These are phyloP conservation scores for Coemansia sp. DNA, from an alignment of 192 early-diverging fungal genomes.

Conservation along the genomic window DNA sequence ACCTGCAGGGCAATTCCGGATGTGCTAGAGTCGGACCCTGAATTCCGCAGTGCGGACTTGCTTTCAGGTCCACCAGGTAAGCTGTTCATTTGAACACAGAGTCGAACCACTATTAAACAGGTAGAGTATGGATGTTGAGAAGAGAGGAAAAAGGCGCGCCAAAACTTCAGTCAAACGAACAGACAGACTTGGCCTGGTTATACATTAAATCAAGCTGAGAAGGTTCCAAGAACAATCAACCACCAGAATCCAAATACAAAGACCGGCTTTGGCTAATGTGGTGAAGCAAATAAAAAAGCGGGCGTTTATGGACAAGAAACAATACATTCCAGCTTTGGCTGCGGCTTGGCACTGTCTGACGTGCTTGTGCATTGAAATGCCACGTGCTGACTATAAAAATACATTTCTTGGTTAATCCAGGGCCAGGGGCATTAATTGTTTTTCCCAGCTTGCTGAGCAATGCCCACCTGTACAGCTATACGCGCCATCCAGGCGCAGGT, in stretches of 20 bases:
- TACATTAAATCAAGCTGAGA: not conserved
- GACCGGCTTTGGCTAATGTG: not conserved
- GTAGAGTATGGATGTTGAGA: not conserved
- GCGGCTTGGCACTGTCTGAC: not conserved
- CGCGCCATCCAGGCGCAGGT: not conserved
- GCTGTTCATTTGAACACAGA: slow-evolving; percentile 1
- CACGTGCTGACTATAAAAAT: not conserved
- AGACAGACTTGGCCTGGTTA: not conserved
- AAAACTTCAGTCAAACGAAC: not conserved
- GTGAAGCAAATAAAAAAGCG: not conserved
- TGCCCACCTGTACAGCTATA: not conserved
- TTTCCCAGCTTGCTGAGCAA: not conserved
- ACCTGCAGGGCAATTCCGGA: not conserved
- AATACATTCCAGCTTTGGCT: not conserved
- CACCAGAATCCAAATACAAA: not conserved
- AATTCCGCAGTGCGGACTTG: not conserved
- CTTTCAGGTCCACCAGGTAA: not conserved
- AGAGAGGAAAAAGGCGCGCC: not conserved
- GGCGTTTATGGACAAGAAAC: not conserved
- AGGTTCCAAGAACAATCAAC: slow-evolving; percentile 1
- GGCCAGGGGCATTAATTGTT: not conserved
- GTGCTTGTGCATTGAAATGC: not conserved
- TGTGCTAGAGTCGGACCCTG: not conserved
- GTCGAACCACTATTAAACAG: not conserved
- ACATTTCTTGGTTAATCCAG: not conserved